These are phyloP conservation scores for Parietaria judaica DNA, from an alignment of 306 rosid genomes.

Conservation along the genomic window DNA sequence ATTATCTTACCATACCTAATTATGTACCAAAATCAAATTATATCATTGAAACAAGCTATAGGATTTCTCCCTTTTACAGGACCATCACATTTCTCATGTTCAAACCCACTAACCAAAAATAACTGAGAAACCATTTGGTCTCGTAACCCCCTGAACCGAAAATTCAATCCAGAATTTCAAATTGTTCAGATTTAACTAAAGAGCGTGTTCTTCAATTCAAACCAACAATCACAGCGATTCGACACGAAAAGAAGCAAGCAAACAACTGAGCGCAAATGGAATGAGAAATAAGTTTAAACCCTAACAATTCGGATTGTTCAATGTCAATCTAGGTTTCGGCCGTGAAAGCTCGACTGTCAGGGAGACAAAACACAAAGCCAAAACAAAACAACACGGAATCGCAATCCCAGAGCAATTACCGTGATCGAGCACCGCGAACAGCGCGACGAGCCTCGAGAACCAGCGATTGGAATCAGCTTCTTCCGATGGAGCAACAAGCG, in stretches of 20 bases:
- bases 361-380: background rate
- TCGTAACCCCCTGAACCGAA: background rate
- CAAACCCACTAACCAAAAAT: background rate
- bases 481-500: slow-evolving; percentile 8
- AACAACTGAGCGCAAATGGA: slow-evolving; percentile 1
- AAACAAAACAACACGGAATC: slow-evolving; percentile 11
- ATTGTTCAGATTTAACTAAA: background rate
- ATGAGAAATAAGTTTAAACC: slow-evolving; percentile 8
- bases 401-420: slow-evolving; percentile 5
- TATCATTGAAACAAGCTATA: background rate
- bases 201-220: background rate
- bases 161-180: background rate
- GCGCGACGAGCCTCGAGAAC: slow-evolving; percentile 18
- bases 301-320: slow-evolving; percentile 5
- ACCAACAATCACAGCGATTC: background rate
- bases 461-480: slow-evolving; percentile 13
- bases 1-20: background rate
- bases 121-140: background rate
- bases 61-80: background rate
- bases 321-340: slow-evolving; percentile 20
- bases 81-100: background rate
- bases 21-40: background rate
- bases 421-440: slow-evolving; percentile 13
- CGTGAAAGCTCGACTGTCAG: background rate
- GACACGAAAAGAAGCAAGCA: background rate